These are phyloP conservation scores for Talaromyces wortmannii DNA, from an alignment of 495 filamentous ascomycete species.

Conservation along the genomic window DNA sequence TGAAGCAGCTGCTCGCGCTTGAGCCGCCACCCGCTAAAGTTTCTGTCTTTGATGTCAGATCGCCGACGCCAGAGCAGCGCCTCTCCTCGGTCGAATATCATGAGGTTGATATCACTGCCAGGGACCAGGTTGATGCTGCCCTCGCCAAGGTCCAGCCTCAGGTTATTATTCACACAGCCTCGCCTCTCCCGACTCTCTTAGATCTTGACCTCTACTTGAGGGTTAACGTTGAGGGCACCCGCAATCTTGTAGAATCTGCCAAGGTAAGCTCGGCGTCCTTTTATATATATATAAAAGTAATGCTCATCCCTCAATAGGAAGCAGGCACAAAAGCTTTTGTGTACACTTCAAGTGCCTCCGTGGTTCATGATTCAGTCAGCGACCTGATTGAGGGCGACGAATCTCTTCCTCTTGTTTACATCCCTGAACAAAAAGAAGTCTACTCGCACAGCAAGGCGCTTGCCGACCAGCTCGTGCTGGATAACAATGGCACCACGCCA, in stretches of 20 bases:
- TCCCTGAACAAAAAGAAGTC: slow-evolving; percentile 57
- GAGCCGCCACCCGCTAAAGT: slow-evolving; percentile 31
- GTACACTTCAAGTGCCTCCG: slow-evolving; percentile 73
- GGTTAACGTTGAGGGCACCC: slow-evolving; percentile 77
- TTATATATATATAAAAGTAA: neutral
- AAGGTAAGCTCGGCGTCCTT: slow-evolving; percentile 23
- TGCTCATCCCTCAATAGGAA: neutral
- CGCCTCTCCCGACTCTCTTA: slow-evolving; percentile 40
- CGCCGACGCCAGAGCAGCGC: slow-evolving; percentile 48
- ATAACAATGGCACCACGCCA: slow-evolving; percentile 43
- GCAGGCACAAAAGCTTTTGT: slow-evolving; percentile 66
- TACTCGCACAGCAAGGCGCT: slow-evolving; percentile 68
- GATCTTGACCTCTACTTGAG: slow-evolving; percentile 21
- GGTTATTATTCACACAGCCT: slow-evolving; percentile 77
- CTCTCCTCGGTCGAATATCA: slow-evolving; percentile 39
- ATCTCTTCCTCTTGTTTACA: slow-evolving; percentile 54
- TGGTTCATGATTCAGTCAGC: slow-evolving; percentile 58
- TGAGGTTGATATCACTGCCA: slow-evolving; percentile 67
- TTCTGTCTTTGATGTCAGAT: slow-evolving; percentile 66
- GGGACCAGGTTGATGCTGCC: slow-evolving; percentile 40
- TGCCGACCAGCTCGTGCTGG: slow-evolving; percentile 65
- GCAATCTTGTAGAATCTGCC: slow-evolving; percentile 56
- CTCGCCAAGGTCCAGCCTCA: slow-evolving; percentile 56
- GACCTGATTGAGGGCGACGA: slow-evolving; percentile 77
- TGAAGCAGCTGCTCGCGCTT: slow-evolving; percentile 18